Evolutionary conservation across 176 grass and related monocot species (phyloP).

Genomic region (Chloris gayana): DNA sequence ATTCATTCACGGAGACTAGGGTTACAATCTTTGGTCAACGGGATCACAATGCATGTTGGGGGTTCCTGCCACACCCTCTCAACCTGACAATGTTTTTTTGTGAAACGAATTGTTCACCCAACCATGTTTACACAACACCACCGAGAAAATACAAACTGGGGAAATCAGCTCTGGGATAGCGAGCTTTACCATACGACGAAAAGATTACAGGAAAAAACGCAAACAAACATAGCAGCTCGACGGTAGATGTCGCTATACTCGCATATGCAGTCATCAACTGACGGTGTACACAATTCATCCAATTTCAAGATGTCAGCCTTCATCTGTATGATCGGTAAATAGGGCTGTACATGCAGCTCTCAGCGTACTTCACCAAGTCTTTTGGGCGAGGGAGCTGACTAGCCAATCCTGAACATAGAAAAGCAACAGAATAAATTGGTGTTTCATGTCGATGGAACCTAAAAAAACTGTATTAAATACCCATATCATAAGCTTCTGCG

Average conservation of each 20-base stretch:
- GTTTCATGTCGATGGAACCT: not conserved
- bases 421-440: not conserved
- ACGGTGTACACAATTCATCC: not conserved
- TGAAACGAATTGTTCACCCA: too few relatives aligned
- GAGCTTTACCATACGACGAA: not conserved
- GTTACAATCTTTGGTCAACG: too few relatives aligned
- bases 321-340: conserved; percentile 71
- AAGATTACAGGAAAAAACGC: not conserved
- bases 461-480: conserved; percentile 29
- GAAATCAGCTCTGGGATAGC: not conserved
- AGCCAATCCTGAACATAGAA: conserved; percentile 63
- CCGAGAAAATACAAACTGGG: not conserved
- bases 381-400: conserved; percentile 74
- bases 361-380: conserved; percentile 66
- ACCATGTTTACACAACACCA: too few relatives aligned
- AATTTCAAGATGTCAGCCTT: not conserved
- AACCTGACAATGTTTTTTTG: too few relatives aligned
- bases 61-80: too few relatives aligned
- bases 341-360: conserved; percentile 93
- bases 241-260: not conserved
- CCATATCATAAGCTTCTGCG: conserved; percentile 80
- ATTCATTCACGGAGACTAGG: too few relatives aligned
- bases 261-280: not conserved
- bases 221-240: not conserved
- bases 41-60: too few relatives aligned